Conservation (phyloP, 202 grass and related monocot species). For the Schoenoplectus triqueter region DNA sequence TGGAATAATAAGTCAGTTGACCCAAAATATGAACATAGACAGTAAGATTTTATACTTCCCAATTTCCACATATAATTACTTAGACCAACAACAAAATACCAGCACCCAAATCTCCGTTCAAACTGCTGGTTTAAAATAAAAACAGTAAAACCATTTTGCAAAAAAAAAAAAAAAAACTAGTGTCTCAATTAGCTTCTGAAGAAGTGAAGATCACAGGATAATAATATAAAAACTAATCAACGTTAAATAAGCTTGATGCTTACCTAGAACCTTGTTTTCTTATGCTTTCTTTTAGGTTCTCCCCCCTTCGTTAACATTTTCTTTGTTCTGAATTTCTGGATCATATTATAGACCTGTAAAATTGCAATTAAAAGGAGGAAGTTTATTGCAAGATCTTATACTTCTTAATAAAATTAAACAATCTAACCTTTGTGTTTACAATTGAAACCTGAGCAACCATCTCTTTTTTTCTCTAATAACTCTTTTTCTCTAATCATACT, state of each 20-base stretch:
- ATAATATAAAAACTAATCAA: slow-evolving; percentile 6
- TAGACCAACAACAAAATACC: neutral
- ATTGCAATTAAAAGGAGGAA: neutral
- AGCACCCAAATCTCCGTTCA: neutral
- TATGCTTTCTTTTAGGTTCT: slow-evolving; percentile 49
- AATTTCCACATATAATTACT: neutral
- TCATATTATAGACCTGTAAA: slow-evolving; percentile 89
- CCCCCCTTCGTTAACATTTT: slow-evolving; percentile 28
- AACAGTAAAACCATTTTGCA: neutral
- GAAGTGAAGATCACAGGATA: neutral
- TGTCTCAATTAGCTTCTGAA: slow-evolving; percentile 9
- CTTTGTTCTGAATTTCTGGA: slow-evolving; percentile 64
- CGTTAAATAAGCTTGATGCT: slow-evolving; percentile 25
- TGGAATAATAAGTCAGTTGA: too few species aligned
- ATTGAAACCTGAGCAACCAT: neutral
- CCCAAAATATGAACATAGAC: neutral
- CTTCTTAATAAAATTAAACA: neutral
- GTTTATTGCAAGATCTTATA: neutral
- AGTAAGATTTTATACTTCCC: neutral
- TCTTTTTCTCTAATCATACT: too few species aligned
- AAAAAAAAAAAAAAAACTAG: neutral
- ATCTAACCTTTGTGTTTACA: neutral
- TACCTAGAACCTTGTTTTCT: slow-evolving; percentile 2
- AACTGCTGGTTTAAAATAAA: neutral
- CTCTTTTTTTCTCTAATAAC: neutral